Base-by-base conservation (phyloP, 2,329 filamentous ascomycete genomes). In the Pezicula carpinea region DNA sequence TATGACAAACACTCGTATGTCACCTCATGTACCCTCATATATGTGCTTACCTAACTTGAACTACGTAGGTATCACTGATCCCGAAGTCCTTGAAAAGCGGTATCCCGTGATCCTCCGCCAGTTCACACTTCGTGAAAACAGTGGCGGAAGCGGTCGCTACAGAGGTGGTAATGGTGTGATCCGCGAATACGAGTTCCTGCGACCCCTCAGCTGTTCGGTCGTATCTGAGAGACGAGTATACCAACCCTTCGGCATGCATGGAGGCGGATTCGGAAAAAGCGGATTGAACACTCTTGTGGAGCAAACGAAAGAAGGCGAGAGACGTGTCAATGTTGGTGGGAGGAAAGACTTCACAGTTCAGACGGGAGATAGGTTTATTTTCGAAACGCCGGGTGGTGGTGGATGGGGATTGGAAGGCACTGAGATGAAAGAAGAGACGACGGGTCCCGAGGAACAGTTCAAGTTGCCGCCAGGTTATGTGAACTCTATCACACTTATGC, bases 201-300 rank as follows among this genome's bases (percentile, higher is more conserved):
- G 85, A 32, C 83, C 85, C 0, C 75, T 92, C 6, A 82, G 88
- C 63, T 85, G 85, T 23, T 85, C 79, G 2, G 90, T 95, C 23
- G 69, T 93, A 13, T 85, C 80, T 6, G 88, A 93, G 65, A 66
- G 88, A n/a, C 70, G 89, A 26, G 85, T 90, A 0, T 81, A 85
- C 53, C 74, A 79, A 34, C 89, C 89, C 1, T 95, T 89, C 55
- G 90, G 91, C 0, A 73, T 96, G 53, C 82, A 83, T 17, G 91
- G 91, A 1, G 91, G 91, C 5, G 83, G 82, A 42, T 83, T 89
- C 48, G 92, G 82, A 0, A 69, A 79, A 56, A 83, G 85, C 43
- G 91, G 91, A 0, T 69, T 89, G 53, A 96, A 96, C 56, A 70
- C 92, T 34, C 95, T 91, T 89, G 82, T 93, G 22, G 71, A 74